Percentiles rank a stretch among this genome's conserved stretches.
Conservation (phyloP, 2,329 filamentous ascomycete species). For the Xylaria hypoxylon region DNA sequence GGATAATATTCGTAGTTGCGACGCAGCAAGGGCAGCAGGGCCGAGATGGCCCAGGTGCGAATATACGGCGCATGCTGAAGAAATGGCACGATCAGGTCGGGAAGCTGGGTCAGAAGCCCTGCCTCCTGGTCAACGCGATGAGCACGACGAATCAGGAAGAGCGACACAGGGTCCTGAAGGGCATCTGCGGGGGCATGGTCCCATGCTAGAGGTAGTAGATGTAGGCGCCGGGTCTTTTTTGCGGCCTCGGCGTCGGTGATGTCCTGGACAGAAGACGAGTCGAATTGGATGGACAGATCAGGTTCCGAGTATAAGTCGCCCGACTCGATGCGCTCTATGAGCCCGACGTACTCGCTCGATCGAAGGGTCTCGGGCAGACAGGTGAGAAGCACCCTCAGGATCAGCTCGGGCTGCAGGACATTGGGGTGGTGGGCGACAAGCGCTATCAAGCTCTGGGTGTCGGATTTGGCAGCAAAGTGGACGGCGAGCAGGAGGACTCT, state of each 20-base stretch:
- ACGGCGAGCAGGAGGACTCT: constrained; percentile 80
- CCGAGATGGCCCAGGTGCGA: constrained; percentile 75
- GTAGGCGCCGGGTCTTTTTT: constrained; percentile 73
- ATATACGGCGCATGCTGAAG: constrained; percentile 70
- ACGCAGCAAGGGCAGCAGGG: constrained; percentile 74
- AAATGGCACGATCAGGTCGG: constrained; percentile 76
- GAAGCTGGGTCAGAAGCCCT: constrained; percentile 76
- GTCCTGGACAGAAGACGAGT: constrained; percentile 66
- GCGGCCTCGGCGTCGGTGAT: constrained; percentile 72
- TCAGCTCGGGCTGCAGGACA: constrained; percentile 71
- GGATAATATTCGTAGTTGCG: constrained; percentile 78
- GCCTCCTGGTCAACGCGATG: constrained; percentile 77
- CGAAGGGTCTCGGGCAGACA: constrained; percentile 79
- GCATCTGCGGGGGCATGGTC: constrained; percentile 60
- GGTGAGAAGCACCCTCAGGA: constrained; percentile 79
- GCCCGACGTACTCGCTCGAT: constrained; percentile 70
- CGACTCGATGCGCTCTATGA: constrained; percentile 68
- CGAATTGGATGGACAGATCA: constrained; percentile 58
- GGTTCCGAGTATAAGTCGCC: constrained; percentile 57
- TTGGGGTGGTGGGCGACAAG: constrained; percentile 68
- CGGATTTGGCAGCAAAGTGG: constrained; percentile 73
- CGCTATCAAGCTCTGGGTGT: constrained; percentile 71
- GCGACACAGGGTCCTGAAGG: constrained; percentile 66
- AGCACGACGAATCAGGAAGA: constrained; percentile 76
- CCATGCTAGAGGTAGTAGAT: constrained; percentile 68